Evolutionary conservation across 140 eudicot species (phyloP), one percentile per base, ranked within the genome.

Genomic region (Flaveria floridana): DNA sequence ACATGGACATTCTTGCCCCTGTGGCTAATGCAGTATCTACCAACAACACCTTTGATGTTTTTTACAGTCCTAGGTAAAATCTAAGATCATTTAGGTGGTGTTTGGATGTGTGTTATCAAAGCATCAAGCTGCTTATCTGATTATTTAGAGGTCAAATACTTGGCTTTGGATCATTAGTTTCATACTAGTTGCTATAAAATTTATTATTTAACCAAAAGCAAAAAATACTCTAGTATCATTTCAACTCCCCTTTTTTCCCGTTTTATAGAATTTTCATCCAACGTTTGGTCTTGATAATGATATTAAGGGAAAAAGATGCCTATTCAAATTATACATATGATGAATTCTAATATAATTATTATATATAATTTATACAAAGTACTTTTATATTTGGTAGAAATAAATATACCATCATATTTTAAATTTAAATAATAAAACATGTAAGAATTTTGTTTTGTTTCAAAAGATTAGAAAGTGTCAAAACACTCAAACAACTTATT

Each of bases 51-150:
- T 91, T 89, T 77, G 82, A 78, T 52, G 88, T 91, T 67, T 87
- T 78, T 82, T 87, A 87, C 72, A 89, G 96, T 84, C 95, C 97
- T 42, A 89, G 96, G 97, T 91, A 58, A 41, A 61, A 23, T 57
- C 25, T 61, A 34, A 20, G 57, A 50, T 47, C 76, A 15, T 70
- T 44, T 44, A 12, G 57, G 39, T 46, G 73, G 41, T 68, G 57
- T 68, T 68, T 44, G 73, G 41, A 44, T 68, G 57, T 44, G 72
- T 3, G 72, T 67, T 67, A 68, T 21, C 9, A 10, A 41, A 67
- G 18, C 3, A 68, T 21, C 9, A 10, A 41, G 44, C 37, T 8
- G 16, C 11, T 19, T 65, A 10, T 39, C 13, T 65, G 52, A 10
- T 41, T 66, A 41, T 66, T 39, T 66, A 39, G 52, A n/a, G 30